These are phyloP conservation scores for Boletus huronensis DNA, from an alignment of 768 basidiomycete species.

Conservation along the genomic window DNA sequence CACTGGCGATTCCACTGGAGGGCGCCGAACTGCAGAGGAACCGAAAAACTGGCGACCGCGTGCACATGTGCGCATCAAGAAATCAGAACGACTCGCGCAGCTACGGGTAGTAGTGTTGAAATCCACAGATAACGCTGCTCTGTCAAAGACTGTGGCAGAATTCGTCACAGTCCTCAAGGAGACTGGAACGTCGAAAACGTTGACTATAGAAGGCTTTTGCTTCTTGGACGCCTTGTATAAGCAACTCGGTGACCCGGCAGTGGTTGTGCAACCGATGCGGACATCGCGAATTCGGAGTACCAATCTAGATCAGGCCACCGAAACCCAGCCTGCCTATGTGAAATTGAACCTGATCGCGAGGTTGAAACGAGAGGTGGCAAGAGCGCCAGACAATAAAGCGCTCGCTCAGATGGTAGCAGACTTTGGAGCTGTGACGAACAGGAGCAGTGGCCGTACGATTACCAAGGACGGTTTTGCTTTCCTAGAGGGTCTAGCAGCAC, in stretches of 20 bases:
- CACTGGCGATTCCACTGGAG: constrained; percentile 35
- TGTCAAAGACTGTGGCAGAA: constrained; percentile 53
- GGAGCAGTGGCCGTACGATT: constrained; percentile 63
- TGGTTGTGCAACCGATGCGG: constrained; percentile 53
- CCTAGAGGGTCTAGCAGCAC: constrained; percentile 55
- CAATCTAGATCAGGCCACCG: constrained; percentile 37
- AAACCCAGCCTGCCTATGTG: constrained; percentile 45
- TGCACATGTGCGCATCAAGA: constrained; percentile 33
- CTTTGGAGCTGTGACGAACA: constrained; percentile 67
- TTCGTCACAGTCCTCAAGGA: constrained; percentile 59
- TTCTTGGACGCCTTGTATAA: constrained; percentile 70
- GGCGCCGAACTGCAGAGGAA: constrained; percentile 23
- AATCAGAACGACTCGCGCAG: constrained; percentile 48
- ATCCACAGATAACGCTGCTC: constrained; percentile 52
- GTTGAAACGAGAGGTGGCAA: constrained; percentile 51
- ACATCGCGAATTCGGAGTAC: constrained; percentile 39
- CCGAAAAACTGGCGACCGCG: constrained; percentile 25
- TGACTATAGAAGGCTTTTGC: constrained; percentile 67
- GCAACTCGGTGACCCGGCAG: constrained; percentile 67
- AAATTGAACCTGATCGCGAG: constrained; percentile 60
- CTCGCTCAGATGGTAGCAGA: constrained; percentile 66
- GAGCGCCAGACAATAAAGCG: constrained; percentile 49
- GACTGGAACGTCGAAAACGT: constrained; percentile 58
- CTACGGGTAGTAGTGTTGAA: constrained; percentile 42
- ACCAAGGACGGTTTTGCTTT: constrained; percentile 78